Base-by-base conservation (phyloP, 1,139 yeast genomes). In the Eremothecium sinecaudum region DNA sequence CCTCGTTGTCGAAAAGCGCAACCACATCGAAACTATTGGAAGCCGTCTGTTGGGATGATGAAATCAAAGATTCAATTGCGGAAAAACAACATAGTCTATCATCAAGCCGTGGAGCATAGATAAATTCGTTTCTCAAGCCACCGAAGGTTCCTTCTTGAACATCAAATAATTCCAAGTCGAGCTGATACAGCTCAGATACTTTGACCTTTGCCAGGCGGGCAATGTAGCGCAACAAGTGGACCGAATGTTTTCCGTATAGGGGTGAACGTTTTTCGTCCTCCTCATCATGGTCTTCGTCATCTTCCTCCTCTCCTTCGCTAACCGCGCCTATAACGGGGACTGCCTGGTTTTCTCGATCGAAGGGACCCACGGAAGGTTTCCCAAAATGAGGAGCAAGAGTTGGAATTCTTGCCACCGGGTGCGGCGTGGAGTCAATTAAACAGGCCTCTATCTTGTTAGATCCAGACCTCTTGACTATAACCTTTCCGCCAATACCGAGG, bases 311-410 rank as follows among this genome's bases (percentile, higher is more conserved):
- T 7, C 36, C 44, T n/a, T n/a, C n/a, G 2, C 43, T 40, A 7
- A 48, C 42, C 9, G 56, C 46, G 0, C 79, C 80, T 32, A 73
- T 58, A 2, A 76, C 69, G 1, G 84, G 84, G 9, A 75, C 74
- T 24, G 77, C 72, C 45, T 73, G 69, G 12, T 77, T 74, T 51
- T 77, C 83, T 34, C 53, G 61, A 54, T 76, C 75, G 51, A 71
- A 73, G 1, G 75, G 73, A 10, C 71, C 71, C 7, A 51, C 53
- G 1, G 77, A 58, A 9, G 57, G 61, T 6, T 63, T 59, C 19
- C 81, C 82, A 47, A 75, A 75, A 59, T 75, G 82, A 4, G 77
- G 78, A 3, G 83, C 82, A 46, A 75, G 60, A 1, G 78, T 63
- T 2, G 83, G 80, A 33, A 77, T 73, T 44, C 68, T 70, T 4